These are phyloP conservation scores for Naumovozyma baii DNA, from an alignment of 805 yeast species.

Conservation along the genomic window DNA sequence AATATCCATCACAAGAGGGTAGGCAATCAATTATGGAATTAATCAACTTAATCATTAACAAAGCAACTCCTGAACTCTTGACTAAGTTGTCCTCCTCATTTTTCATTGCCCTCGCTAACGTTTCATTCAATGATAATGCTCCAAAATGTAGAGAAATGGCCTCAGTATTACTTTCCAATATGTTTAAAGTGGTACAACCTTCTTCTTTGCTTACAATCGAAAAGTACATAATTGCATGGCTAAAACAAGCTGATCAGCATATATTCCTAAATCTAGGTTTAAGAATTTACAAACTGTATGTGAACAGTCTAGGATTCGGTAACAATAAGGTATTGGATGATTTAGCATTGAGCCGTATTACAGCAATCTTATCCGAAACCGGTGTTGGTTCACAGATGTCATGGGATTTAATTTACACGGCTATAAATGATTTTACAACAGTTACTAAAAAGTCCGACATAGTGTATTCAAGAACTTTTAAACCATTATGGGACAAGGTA, in stretches of 20 bases:
- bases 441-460: constrained; percentile 33
- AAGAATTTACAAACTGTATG: constrained; percentile 54
- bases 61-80: constrained; percentile 51
- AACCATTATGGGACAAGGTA: constrained; percentile 41
- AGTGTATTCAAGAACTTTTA: constrained; percentile 26
- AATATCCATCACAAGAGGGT: constrained; percentile 79
- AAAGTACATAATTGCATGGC: constrained; percentile 47
- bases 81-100: constrained; percentile 61
- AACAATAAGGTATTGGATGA: constrained; percentile 33
- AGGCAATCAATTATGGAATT: constrained; percentile 86
- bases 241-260: constrained; percentile 42
- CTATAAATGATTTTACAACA: constrained; percentile 43
- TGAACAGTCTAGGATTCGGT: constrained; percentile 39
- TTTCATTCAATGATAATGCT: constrained; percentile 67
- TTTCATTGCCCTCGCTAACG: constrained; percentile 73
- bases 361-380: constrained; percentile 29
- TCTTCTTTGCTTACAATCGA: constrained; percentile 30
- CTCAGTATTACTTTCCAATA: constrained; percentile 42
- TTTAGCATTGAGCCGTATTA: constrained; percentile 31
- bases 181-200: constrained; percentile 42
- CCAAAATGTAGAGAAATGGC: constrained; percentile 81
- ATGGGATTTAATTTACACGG: constrained; percentile 74
- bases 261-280: constrained; percentile 65
- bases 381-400: constrained; percentile 37
- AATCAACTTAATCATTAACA: constrained; percentile 57